phyloP scores from a whole-genome alignment of 768 basidiomycete genomes.

The Pleurotus giganteus region DNA sequence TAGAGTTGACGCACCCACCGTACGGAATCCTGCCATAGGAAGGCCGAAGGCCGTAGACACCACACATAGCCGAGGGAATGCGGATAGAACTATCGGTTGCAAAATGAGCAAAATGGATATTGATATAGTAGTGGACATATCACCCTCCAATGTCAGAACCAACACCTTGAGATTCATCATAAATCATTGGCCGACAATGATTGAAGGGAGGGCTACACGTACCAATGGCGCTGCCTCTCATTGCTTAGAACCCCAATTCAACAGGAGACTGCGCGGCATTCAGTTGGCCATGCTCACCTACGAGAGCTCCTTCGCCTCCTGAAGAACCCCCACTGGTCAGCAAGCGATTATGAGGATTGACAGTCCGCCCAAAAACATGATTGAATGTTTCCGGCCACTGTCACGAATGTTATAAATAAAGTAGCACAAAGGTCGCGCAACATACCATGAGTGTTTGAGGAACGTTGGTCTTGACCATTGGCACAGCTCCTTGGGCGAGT shows the following conservation, averaged over 20 bases:
- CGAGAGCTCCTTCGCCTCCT: conserved; percentile 81
- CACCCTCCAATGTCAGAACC: conserved; percentile 84
- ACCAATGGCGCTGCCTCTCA: conserved; percentile 46
- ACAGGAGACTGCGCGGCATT: background rate
- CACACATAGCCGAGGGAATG: conserved; percentile 66
- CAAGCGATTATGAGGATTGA: conserved; percentile 70
- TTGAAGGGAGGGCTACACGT: conserved; percentile 5
- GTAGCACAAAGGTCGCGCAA: background rate
- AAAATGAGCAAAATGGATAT: background rate
- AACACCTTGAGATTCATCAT: conserved; percentile 52
- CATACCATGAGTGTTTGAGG: conserved; percentile 74
- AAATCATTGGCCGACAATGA: conserved; percentile 5
- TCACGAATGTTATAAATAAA: background rate
- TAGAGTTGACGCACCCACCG: conserved; percentile 57
- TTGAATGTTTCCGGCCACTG: conserved; percentile 82
- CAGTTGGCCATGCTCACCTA: conserved; percentile 37
- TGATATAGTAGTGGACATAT: conserved; percentile 1
- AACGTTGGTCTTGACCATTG: conserved; percentile 73
- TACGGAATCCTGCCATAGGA: conserved; percentile 73
- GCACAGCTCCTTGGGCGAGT: conserved; percentile 64
- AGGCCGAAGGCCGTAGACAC: conserved; percentile 69
- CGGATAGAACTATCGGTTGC: conserved; percentile 56
- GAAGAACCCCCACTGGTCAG: conserved; percentile 80
- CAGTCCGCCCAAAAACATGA: conserved; percentile 73
- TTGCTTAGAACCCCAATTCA: conserved; percentile 22